Base-by-base conservation (phyloP, 176 grass and related monocot species). In the Oropetium thomaeum region DNA sequence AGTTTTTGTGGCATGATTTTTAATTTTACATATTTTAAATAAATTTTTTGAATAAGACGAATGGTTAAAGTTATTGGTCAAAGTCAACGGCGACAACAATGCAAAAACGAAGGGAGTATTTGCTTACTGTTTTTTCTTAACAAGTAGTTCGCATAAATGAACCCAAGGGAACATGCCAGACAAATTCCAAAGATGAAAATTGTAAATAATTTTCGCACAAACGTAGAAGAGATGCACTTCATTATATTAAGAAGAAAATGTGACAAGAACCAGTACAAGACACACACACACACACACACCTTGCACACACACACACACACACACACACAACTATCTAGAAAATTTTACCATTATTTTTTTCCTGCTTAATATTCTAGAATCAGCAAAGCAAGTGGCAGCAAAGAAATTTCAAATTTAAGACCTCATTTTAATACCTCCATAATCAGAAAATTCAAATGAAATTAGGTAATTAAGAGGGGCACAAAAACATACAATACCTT, bases 131-230 rank as follows among this genome's bases (percentile, higher is more conserved):
- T 76, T 63, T 61, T 20, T 23, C n/a, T 52, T 1, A 29, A 39
- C 32, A 7, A n/a, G 34, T 70, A 62, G 55, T 31, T 41, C 25
- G 19, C 13, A 52, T 9, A 54, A 15, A 70, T 54, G 12, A 77
- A 77, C 33, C 53, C 31, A 42, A 69, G 37, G 20, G 34, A 62
- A 76, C 13, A 76, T 19, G 39, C 30, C 40, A 69, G 28, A 83
- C 11, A 33, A 37, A 74, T 48, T 45, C 23, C 43, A 15, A 60
- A 58, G 37, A 45, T 15, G 28, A 66, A 52, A 66, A 54, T 5
- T 25, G 48, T 55, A 43, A n/a, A n/a, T n/a, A n/a, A n/a, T n/a
- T n/a, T n/a, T n/a, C n/a, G n/a, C n/a, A n/a, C n/a, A n/a, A n/a
- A n/a, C n/a, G n/a, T n/a, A n/a, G n/a, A n/a, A n/a, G n/a, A n/a